A percentile compares a stretch with the other conserved stretches of the same genome.
Evolutionary conservation across 345 rosid genomes (phyloP).

Genomic region (Pseudoturritis turrita): DNA sequence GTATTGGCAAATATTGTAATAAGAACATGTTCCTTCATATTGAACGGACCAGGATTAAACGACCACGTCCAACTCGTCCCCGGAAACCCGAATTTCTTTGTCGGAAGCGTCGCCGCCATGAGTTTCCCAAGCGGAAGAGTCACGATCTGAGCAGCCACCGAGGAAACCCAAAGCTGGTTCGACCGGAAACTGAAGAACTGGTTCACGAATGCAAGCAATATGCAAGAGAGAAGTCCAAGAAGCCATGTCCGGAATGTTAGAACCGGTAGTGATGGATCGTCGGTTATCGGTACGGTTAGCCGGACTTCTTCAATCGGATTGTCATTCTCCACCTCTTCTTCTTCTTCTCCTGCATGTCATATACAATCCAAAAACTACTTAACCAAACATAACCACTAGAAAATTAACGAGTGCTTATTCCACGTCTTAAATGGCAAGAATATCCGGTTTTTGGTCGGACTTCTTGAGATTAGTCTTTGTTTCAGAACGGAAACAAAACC

Average conservation of each 20-base stretch:
- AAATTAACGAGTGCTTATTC: neutral
- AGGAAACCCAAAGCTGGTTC: slow-evolving; percentile 36
- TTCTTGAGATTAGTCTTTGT: no score
- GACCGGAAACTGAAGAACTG: slow-evolving; percentile 45
- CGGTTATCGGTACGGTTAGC: slow-evolving; percentile 48
- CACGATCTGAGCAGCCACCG: slow-evolving; percentile 45
- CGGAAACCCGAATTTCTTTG: slow-evolving; percentile 28
- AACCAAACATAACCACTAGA: neutral
- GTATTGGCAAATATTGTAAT: slow-evolving; percentile 54
- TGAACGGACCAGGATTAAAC: slow-evolving; percentile 53
- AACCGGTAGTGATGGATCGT: slow-evolving; percentile 43
- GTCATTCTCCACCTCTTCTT: slow-evolving; percentile 35
- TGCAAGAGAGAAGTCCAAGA: slow-evolving; percentile 42
- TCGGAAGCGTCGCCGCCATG: slow-evolving; percentile 51
- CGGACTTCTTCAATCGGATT: slow-evolving; percentile 59
- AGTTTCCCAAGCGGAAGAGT: slow-evolving; percentile 43
- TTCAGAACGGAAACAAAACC: neutral
- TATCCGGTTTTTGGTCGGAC: no score
- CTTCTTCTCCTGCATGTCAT: slow-evolving; percentile 20
- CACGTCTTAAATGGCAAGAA: no score
- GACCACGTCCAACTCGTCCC: slow-evolving; percentile 39
- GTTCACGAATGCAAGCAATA: slow-evolving; percentile 49
- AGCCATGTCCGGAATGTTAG: slow-evolving; percentile 59
- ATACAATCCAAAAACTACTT: neutral
- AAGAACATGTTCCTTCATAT: slow-evolving; percentile 49